Evolutionary conservation across 768 basidiomycete genomes (phyloP).

Genomic region (Kwoniella pini): DNA sequence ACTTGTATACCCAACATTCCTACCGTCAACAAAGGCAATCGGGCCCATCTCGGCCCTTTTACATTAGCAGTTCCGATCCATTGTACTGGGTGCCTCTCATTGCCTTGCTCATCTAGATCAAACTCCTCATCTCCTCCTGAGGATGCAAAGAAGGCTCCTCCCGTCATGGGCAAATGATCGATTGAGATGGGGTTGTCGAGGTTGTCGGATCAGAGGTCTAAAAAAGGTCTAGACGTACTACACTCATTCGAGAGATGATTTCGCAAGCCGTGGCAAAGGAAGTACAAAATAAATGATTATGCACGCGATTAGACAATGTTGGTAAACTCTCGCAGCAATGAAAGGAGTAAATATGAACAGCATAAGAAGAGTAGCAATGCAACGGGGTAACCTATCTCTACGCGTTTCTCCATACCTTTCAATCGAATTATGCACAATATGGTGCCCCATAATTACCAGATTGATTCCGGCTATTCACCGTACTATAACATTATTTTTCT

Average conservation of each 20-base stretch:
- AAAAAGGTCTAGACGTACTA: too few species aligned
- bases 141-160: conserved; percentile 40
- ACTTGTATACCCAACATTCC: conserved; percentile 82
- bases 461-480: conserved; percentile 12
- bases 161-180: conserved; percentile 28
- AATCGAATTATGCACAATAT: background rate
- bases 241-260: too few species aligned
- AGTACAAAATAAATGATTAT: too few species aligned
- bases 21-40: conserved; percentile 63
- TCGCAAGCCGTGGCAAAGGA: too few species aligned
- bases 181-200: too few species aligned
- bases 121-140: conserved; percentile 61
- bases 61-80: conserved; percentile 53
- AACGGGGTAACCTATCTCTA: too few species aligned
- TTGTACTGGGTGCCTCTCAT: conserved; percentile 45
- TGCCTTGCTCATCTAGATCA: conserved; percentile 71
- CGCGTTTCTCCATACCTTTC: conserved; percentile 1
- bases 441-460: conserved; percentile 3
- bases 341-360: conserved; percentile 18
- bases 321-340: background rate
- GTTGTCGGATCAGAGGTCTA: too few species aligned
- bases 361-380: too few species aligned
- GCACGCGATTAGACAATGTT: too few species aligned
- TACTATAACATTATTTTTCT: background rate
- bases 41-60: conserved; percentile 53